phyloP scores from a whole-genome alignment of 345 rosid species.

The Microcos paniculata region DNA sequence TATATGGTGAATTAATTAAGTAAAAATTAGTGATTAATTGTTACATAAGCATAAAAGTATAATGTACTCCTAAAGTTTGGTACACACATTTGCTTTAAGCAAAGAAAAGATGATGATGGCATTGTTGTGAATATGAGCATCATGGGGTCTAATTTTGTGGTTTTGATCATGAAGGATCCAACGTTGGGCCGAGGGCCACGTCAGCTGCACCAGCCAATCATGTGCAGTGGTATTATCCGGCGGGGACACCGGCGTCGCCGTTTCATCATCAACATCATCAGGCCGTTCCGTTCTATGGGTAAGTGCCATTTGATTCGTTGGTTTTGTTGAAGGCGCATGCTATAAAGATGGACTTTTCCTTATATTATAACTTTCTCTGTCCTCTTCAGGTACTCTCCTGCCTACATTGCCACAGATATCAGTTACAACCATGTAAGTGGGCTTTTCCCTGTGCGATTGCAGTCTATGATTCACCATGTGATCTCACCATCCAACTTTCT shows the following conservation, averaged over 20 bases:
- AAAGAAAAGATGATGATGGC: background rate
- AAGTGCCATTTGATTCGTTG: background rate
- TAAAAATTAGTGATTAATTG: too few relatives aligned
- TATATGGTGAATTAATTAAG: too few relatives aligned
- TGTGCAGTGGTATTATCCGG: conserved; percentile 81
- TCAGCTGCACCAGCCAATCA: conserved; percentile 60
- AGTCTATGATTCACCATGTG: background rate
- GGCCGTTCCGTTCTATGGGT: conserved; percentile 85
- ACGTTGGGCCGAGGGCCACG: conserved; percentile 50
- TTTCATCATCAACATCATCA: conserved; percentile 66
- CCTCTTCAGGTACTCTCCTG: conserved; percentile 59
- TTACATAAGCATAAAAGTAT: too few relatives aligned
- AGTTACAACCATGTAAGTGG: conserved; percentile 68
- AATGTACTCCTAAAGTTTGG: too few relatives aligned
- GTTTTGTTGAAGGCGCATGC: conserved; percentile 9
- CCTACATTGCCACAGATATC: conserved; percentile 63
- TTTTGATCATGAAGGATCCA: conserved; percentile 45
- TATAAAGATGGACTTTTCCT: conserved; percentile 1
- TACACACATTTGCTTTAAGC: background rate
- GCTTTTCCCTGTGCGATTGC: background rate
- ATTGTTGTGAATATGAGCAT: conserved; percentile 17
- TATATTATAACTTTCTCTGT: background rate
- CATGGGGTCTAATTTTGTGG: conserved; percentile 6
- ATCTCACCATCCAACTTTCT: background rate
- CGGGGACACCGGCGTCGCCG: conserved; percentile 44